These are phyloP conservation scores for Botrytis elliptica DNA, from an alignment of 2,329 filamentous ascomycete species.

Conservation along the genomic window DNA sequence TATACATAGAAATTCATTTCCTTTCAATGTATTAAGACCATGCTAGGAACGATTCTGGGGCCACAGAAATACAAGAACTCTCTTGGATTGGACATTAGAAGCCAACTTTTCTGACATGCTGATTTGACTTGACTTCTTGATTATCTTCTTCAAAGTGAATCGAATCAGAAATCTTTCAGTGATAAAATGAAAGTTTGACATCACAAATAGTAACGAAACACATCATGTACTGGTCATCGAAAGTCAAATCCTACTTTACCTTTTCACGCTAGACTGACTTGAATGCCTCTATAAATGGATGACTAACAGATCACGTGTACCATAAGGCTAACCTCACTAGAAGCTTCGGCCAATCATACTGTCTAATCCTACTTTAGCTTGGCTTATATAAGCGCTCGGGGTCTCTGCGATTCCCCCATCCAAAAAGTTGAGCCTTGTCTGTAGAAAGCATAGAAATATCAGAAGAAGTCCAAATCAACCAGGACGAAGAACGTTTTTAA, in stretches of 20 bases:
- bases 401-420: constrained; percentile 1
- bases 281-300: background rate
- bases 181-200: background rate
- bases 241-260: background rate
- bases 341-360: background rate
- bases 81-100: background rate
- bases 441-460: constrained; percentile 8
- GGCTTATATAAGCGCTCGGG: constrained; percentile 13
- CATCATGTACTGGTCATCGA: background rate
- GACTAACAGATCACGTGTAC: background rate
- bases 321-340: background rate
- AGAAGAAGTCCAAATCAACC: background rate
- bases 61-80: background rate
- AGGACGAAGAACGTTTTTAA: constrained; percentile 11
- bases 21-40: background rate
- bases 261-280: background rate
- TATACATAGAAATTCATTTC: background rate
- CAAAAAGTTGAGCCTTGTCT: constrained; percentile 17
- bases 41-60: background rate
- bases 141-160: background rate
- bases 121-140: background rate
- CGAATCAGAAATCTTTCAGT: background rate
- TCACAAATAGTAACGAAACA: background rate
- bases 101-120: background rate
- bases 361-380: background rate